Percentiles rank a stretch among this genome's conserved stretches.
Conservation (phyloP, 2,329 filamentous ascomycete genomes). For the Fusarium sacchari region DNA sequence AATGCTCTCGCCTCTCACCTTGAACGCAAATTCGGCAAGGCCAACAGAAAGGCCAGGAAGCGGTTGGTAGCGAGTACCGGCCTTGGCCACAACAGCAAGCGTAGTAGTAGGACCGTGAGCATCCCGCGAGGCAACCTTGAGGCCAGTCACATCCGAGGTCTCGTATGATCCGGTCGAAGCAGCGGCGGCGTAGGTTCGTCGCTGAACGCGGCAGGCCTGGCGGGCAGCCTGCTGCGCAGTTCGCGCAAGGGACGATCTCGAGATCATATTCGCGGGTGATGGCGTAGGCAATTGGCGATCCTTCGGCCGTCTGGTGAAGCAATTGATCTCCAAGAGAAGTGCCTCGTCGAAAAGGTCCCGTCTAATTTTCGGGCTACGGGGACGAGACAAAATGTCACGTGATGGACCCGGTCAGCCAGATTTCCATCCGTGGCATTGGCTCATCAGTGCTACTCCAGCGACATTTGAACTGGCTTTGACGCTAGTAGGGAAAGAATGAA, state of each 20-base stretch:
- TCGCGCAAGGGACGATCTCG: constrained; percentile 68
- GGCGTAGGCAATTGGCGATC: constrained; percentile 66
- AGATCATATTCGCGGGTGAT: constrained; percentile 69
- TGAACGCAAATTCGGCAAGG: constrained; percentile 96
- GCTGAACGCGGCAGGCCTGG: constrained; percentile 66
- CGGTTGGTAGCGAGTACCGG: constrained; percentile 91
- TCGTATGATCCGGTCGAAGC: constrained; percentile 83
- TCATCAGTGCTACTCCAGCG: constrained; percentile 28
- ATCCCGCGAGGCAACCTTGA: constrained; percentile 94
- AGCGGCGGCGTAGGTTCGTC: constrained; percentile 68
- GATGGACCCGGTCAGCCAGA: constrained; percentile 45
- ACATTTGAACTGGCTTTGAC: constrained; percentile 12
- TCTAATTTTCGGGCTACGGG: constrained; percentile 56
- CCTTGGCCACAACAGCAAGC: constrained; percentile 91
- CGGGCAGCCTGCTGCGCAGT: constrained; percentile 67
- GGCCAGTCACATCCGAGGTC: constrained; percentile 82
- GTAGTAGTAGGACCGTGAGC: constrained; percentile 88
- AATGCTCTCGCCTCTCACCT: constrained; percentile 64
- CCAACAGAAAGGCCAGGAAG: constrained; percentile 89
- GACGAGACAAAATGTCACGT: constrained; percentile 49
- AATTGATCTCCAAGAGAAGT: constrained; percentile 55
- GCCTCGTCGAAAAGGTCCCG: constrained; percentile 56
- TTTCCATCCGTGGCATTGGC: constrained; percentile 44
- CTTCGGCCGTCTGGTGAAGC: constrained; percentile 53
- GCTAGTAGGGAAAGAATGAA: constrained; percentile 31